Evolutionary conservation across 495 filamentous ascomycete species (phyloP), one percentile per base, ranked within the genome.

Genomic region (Astrothelium subdiscretum): DNA sequence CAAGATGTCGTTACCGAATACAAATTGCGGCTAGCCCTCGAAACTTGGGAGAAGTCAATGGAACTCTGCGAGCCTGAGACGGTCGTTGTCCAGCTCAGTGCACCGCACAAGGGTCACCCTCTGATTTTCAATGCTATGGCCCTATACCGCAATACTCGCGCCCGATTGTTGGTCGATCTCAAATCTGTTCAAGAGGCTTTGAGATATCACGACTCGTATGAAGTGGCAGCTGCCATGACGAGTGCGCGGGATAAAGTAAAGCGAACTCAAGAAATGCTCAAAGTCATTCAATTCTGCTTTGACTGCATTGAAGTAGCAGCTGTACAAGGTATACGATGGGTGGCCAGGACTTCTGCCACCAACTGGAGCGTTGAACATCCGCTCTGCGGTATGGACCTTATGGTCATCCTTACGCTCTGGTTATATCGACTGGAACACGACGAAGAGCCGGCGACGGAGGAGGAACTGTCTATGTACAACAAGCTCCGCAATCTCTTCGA

Each of bases 321-420:
- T 48, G 74, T 89, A 59, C 90, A 95, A 71, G 94, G 92, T 65
- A 95, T 98, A 69, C 91, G 94, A 72, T 97, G 94, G 94, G 92
- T 98, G 57, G 94, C 95, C 6, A 85, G 91, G 69, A 97, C 92
- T 26, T 95, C 90, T 60, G 90, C 94, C 57, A 95, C 94, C 59
- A 97, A 98, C 78, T 98, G 94, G 94, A 98, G 94, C 76, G 87
- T 97, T 54, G 94, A 98, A 78, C 94, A 98, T 73, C 94, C 95
- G 32, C 85, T 98, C 42, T 96, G 91, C 71, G 95, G 91, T 66
- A 82, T 98, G 76, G 94, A 98, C 75, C 81, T 98, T 70, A 97
- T 98, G 87, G 92, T 98, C 77, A 96, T 97, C 68, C 89, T 98
- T 69, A 96, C 88, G 72, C 80, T 98, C 67, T 98, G 94, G 94